Base-by-base conservation (phyloP, 108 stramenopile species). In the Cylindrotheca closterium region DNA sequence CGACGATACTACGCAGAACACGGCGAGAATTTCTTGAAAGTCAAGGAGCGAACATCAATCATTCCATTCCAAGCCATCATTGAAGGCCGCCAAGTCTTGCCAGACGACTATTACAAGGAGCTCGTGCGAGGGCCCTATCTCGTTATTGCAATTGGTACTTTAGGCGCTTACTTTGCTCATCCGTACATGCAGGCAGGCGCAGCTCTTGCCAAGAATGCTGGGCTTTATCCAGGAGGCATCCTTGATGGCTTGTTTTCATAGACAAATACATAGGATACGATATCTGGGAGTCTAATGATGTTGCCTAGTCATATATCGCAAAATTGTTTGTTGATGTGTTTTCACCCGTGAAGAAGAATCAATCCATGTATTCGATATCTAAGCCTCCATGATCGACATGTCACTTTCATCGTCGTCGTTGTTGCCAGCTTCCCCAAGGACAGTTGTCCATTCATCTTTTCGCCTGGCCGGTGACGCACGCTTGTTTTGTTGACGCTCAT, bases 111-210 rank as follows among this genome's bases (percentile, higher is more conserved):
- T 66, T 95, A 85, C 74, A 96, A 88, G 67, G 98, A 98, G 68
- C 82, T 96, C 31, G 31, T 87, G 22, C 78, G 98, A 17, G 92
- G 89, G 5, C 98, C 98, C n/a, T 94, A 96, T 68, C 60, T 87
- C 27, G 55, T 96, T 32, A 91, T 98, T 46, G 89, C 79, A 21
- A 89, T 77, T 33, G 96, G 95, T 23, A 95, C 97, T 1, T 51
- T 96, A 5, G 96, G 79, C 26, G 97, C 97, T 0, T 98, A 98
- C 74, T 81, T 96, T 64, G 96, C 95, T 0, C 97, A 98, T 72
- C 97, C 97, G 12, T 98, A 82, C 59, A 96, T 98, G 96, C 93
- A 95, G 66, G 97, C 93, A 27, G 97, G 96, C 2, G 94, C 94
- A 25, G 88, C 92, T 1, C 50, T 93, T 49, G 79, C 78, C 15